These are phyloP conservation scores for Wickerhamiella bombiphila DNA, from an alignment of 805 yeast genomes.

Conservation along the genomic window DNA sequence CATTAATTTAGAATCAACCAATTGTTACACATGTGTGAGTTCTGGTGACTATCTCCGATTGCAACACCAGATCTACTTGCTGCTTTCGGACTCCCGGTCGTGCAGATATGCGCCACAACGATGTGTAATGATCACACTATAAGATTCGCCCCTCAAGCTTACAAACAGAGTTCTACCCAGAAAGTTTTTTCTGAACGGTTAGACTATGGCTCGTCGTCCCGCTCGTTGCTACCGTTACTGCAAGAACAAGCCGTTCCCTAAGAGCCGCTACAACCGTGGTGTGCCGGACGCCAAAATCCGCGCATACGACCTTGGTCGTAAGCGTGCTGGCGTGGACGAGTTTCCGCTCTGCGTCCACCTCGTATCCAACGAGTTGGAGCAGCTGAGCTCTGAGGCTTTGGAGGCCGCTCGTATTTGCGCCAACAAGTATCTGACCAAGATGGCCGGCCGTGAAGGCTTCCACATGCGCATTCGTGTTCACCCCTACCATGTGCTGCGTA, in stretches of 20 bases:
- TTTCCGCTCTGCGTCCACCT: conserved; percentile 99
- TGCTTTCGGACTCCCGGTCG: too few relatives aligned
- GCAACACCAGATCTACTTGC: too few relatives aligned
- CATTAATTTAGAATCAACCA: too few relatives aligned
- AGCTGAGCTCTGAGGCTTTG: conserved; percentile 97
- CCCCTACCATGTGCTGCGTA: conserved; percentile 99
- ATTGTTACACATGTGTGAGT: too few relatives aligned
- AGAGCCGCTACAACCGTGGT: conserved; percentile 99
- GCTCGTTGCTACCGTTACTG: conserved; percentile 99
- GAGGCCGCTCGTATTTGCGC: conserved; percentile 99
- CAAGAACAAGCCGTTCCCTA: conserved; percentile 99
- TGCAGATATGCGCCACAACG: too few relatives aligned
- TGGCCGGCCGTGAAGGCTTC: conserved; percentile 98
- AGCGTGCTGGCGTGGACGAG: conserved; percentile 98
- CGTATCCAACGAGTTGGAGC: conserved; percentile 98
- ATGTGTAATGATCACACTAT: too few relatives aligned
- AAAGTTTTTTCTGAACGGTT: too few relatives aligned
- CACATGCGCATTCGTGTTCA: conserved; percentile 99
- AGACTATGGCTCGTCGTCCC: conserved; percentile 99
- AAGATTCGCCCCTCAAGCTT: too few relatives aligned
- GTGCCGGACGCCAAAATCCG: conserved; percentile 99
- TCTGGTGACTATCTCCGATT: too few relatives aligned
- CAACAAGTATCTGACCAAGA: conserved; percentile 96
- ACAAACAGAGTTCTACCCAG: too few relatives aligned
- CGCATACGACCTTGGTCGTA: conserved; percentile 98